These are phyloP conservation scores for Paecilomyces sp. DNA, from an alignment of 2,329 filamentous ascomycete genomes.

Conservation along the genomic window DNA sequence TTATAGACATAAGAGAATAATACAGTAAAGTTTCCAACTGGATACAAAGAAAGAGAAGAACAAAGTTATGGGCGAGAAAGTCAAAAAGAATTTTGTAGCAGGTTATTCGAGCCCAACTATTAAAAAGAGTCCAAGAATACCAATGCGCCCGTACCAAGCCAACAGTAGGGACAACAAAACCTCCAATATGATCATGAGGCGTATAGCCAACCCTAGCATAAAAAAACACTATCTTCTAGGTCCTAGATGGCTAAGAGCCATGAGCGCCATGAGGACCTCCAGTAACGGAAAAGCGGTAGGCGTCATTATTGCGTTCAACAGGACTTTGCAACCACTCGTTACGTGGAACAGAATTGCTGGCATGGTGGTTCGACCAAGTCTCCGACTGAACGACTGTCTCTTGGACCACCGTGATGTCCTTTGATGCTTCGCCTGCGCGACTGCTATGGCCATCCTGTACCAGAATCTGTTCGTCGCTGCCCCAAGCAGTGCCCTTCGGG, in stretches of 20 bases:
- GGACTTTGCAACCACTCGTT: conserved; percentile 1
- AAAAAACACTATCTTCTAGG: neutral
- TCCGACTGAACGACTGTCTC: neutral
- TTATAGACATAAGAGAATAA: neutral
- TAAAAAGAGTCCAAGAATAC: neutral
- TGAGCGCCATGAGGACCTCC: neutral
- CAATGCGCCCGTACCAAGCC: neutral
- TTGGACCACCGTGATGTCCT: neutral
- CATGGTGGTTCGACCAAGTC: neutral
- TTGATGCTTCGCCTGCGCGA: neutral
- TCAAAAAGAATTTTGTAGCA: neutral
- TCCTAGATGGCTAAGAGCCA: neutral
- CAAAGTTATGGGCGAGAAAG: neutral
- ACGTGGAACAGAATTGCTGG: neutral
- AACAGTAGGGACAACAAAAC: neutral
- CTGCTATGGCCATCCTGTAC: conserved; percentile 1
- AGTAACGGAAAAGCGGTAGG: neutral
- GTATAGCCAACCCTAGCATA: neutral
- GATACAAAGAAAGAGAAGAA: neutral
- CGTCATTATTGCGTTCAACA: neutral
- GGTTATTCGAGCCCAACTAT: neutral
- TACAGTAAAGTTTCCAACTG: neutral
- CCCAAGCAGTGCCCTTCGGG: conserved; percentile 14
- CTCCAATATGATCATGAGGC: neutral
- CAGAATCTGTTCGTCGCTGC: conserved; percentile 22